These are phyloP conservation scores for Hypoxylon fragiforme DNA, from an alignment of 495 filamentous ascomycete genomes.

Conservation along the genomic window DNA sequence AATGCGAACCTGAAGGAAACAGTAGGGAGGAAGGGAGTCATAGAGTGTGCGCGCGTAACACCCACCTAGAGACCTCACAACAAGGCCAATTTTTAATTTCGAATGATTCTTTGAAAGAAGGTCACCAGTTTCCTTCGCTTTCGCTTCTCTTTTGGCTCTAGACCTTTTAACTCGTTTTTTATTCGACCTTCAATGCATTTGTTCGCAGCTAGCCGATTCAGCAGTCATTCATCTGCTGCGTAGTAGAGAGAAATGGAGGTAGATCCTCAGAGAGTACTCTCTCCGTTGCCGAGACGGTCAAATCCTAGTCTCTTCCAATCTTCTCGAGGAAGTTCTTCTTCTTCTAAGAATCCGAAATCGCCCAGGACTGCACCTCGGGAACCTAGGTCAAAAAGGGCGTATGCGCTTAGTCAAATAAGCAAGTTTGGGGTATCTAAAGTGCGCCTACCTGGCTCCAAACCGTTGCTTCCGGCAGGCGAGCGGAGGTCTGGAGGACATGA, in stretches of 20 bases:
- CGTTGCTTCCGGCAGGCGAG: slow-evolving; percentile 49
- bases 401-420: slow-evolving; percentile 12
- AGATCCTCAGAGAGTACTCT: slow-evolving; percentile 25
- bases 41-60: slow-evolving; percentile 16
- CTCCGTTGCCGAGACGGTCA: slow-evolving; percentile 30
- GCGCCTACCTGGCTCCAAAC: slow-evolving; percentile 40
- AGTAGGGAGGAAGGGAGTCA: slow-evolving; percentile 4
- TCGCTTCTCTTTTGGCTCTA: slow-evolving; percentile 10
- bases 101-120: neutral
- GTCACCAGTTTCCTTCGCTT: neutral
- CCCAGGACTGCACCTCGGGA: slow-evolving; percentile 19
- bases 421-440: slow-evolving; percentile 35
- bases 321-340: slow-evolving; percentile 18
- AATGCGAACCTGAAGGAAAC: slow-evolving; percentile 15
- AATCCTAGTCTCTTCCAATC: slow-evolving; percentile 28
- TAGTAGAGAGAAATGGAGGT: slow-evolving; percentile 40
- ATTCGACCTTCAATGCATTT: slow-evolving; percentile 38
- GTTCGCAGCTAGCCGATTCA: slow-evolving; percentile 11
- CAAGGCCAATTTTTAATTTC: neutral
- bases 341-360: slow-evolving; percentile 21
- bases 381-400: slow-evolving; percentile 29
- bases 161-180: slow-evolving; percentile 14
- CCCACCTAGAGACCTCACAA: slow-evolving; percentile 4
- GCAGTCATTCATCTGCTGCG: slow-evolving; percentile 37
- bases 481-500: slow-evolving; percentile 44